Conservation (phyloP, 73 alveolate species). For the Symbiodinium natans region DNA sequence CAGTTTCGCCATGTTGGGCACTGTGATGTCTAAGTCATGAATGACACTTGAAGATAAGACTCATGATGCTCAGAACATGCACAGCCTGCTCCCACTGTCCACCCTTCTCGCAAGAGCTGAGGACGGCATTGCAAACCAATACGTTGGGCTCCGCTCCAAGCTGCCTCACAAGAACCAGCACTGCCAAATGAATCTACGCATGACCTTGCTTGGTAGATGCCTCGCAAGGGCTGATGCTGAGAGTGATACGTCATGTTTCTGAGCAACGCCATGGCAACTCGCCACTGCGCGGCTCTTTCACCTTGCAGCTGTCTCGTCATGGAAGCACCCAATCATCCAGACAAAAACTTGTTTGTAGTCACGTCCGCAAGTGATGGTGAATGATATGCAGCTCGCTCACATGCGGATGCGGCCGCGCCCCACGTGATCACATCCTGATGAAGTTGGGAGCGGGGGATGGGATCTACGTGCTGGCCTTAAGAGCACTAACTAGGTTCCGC, state of each 20-base stretch:
- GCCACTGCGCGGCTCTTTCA: neutral
- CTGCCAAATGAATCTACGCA: no score
- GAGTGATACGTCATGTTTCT: neutral
- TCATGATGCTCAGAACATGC: neutral
- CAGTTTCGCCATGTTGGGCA: neutral
- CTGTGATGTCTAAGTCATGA: neutral
- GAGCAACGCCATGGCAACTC: neutral
- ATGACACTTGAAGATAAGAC: neutral
- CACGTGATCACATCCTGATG: neutral
- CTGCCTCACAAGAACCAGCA: neutral
- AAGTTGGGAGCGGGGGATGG: neutral
- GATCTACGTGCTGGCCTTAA: neutral
- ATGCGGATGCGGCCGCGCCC: constrained; percentile 1
- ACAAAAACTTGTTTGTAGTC: no score
- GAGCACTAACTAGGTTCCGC: neutral
- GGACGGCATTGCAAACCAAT: neutral
- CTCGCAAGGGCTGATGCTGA: neutral
- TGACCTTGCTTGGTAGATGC: neutral
- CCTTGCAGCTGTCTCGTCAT: no score
- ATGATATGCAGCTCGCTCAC: neutral
- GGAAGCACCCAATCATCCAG: no score
- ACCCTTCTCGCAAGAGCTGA: neutral
- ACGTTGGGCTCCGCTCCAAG: neutral
- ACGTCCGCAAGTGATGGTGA: no score
- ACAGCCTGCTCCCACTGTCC: neutral